Base-by-base conservation (phyloP, 2,329 filamentous ascomycete species). In the Metarhizium robertsii region DNA sequence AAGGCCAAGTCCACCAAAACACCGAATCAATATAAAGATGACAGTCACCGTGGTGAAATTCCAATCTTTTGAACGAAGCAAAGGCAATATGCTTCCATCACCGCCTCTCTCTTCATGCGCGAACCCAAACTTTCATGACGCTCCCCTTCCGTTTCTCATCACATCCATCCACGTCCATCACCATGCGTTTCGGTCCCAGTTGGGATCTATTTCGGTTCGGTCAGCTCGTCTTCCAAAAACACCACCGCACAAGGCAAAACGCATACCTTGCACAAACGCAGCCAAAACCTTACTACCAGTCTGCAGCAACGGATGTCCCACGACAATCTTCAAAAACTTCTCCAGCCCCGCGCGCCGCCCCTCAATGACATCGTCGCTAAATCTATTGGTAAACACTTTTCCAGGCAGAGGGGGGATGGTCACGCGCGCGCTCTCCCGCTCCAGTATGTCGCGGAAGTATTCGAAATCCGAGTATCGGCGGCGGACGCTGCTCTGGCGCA, bases 361-460 rank as follows among this genome's bases (percentile, higher is more conserved):
- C 78, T 97, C 94, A 70, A 99, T 99, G 66, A 99, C 92, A 70
- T 96, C 92, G 75, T 99, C 94, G 66, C 89, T 95, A 77, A 99
- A 99, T 50, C 94, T 85, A 73, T 97, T 97, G 53, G 92, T 96
- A 65, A 97, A 96, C 55, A 99, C 94, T 75, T 97, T 99, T 53
- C 94, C 94, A 0, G 94, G 94, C 60, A 99, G 76, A 5, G 94
- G 92, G 0, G 94, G 94, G 67, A 99, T 99, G 25, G 91, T 96
- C 57, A 99, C 94, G 61, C 92, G 84, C 57, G 92, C 92, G 65
- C 84, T 89, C 75, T 99, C 94, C 64, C 94, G 86, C 81, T 99
- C 94, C 58, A 99, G 83, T 61, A 97, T 95, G 73, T 99, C 94
- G 69, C 94, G 89, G 73, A 99, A 99, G 75, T 96, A 92, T 76